Base-by-base conservation (phyloP, 768 basidiomycete species). In the Rhodotorula babjevae region DNA sequence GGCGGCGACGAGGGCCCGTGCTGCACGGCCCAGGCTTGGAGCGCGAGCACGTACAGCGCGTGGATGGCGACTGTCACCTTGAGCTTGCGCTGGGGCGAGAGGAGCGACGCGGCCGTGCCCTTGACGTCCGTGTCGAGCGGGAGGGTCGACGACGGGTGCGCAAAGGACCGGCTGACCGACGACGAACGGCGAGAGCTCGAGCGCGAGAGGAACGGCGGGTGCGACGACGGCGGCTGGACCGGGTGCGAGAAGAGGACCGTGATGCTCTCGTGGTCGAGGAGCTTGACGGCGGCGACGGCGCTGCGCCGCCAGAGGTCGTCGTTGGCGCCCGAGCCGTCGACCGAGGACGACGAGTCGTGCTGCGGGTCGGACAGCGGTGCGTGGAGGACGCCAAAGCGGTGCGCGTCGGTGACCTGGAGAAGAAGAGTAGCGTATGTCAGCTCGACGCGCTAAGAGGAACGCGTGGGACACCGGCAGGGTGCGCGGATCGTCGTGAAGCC, bases 31-130 rank as follows among this genome's bases (percentile, higher is more conserved):
- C 36, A 59, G 5, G 64, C 56, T n/a, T 75, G 74, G 0, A 75
- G 44, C 9, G 69, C 74, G 56, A 75, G 69, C 47, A 63, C 52
- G 67, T 75, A 75, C 15, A 68, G 67, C 16, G 66, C 62, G 36
- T 71, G 69, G 40, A 74, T 55, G 21, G 69, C 66, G 47, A 74
- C 31, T 2, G 73, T 74, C 25, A 68, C 23, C 27, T 56, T 36
- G 21, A 64, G 58, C 60, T 68, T 74, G 23, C 47, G 57, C 11
- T 9, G 33, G 6, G 40, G 55, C 6, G 15, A n/a, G 46, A 23
- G 47, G 44, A 6, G 53, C 12, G 55, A 23, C 7, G 36, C 36
- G 47, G 25, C 52, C 21, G 16, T 9, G 25, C 15, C 23, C 9
- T 44, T 5, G 40, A 40, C 21, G n/a, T 44, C 16, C 7, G n/a